phyloP scores from a whole-genome alignment of 768 basidiomycete genomes.

The Russula virescens region DNA sequence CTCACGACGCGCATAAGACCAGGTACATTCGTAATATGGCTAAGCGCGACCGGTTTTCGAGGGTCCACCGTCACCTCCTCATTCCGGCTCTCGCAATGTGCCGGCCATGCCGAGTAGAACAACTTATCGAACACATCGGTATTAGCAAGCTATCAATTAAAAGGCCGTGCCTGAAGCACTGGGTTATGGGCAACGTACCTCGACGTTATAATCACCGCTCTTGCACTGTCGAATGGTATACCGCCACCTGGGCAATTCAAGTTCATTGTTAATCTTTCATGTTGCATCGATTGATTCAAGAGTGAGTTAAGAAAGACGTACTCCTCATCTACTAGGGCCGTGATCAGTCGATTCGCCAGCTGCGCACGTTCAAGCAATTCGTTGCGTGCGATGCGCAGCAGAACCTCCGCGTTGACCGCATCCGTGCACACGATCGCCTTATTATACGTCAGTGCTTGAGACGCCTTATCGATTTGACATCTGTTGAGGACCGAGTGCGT shows the following conservation, averaged over 20 bases:
- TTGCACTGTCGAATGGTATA: slow-evolving; percentile 55
- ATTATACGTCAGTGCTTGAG: slow-evolving; percentile 6
- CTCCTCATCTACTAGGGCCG: slow-evolving; percentile 65
- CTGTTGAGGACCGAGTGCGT: slow-evolving; percentile 7
- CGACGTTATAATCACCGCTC: slow-evolving; percentile 52
- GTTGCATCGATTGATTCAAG: slow-evolving; percentile 11
- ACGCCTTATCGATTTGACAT: background rate
- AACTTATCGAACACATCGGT: slow-evolving; percentile 37
- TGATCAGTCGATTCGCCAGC: slow-evolving; percentile 45
- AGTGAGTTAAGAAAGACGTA: slow-evolving; percentile 35
- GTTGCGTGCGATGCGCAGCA: slow-evolving; percentile 16
- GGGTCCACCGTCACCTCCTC: slow-evolving; percentile 40
- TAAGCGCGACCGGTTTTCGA: slow-evolving; percentile 54
- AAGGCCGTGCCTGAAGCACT: background rate
- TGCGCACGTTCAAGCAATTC: slow-evolving; percentile 48
- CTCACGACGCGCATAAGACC: slow-evolving; percentile 71
- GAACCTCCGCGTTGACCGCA: slow-evolving; percentile 17
- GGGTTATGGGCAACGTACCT: slow-evolving; percentile 39
- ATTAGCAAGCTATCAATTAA: background rate
- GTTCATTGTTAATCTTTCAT: background rate
- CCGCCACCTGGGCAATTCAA: slow-evolving; percentile 46
- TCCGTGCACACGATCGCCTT: slow-evolving; percentile 15
- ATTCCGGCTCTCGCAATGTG: slow-evolving; percentile 37
- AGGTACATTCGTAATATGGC: slow-evolving; percentile 54
- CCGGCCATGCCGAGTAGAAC: slow-evolving; percentile 54